Evolutionary conservation across 768 basidiomycete genomes (phyloP).

Genomic region (Phaffia tasmanica): DNA sequence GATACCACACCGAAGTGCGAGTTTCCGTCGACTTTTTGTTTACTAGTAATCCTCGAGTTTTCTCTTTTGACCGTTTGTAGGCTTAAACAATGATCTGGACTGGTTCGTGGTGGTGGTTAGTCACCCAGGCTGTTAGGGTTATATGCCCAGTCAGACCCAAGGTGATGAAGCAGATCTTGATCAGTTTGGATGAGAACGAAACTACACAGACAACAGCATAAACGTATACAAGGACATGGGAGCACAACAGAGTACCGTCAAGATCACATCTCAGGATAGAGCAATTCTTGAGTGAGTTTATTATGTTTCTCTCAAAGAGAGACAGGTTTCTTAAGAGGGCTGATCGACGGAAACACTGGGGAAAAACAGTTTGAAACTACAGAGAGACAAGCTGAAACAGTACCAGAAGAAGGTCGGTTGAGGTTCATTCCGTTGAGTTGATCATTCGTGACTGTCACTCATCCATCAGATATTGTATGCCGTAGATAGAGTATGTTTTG

Average conservation of each 20-base stretch:
- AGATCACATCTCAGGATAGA: constrained; percentile 83
- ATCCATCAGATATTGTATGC: not conserved
- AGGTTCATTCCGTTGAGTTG: not conserved
- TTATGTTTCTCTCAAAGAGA: not conserved
- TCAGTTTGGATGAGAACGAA: not conserved
- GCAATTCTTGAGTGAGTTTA: constrained; percentile 82
- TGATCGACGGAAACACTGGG: constrained; percentile 12
- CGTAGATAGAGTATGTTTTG: constrained; percentile 71
- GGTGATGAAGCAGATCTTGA: not conserved
- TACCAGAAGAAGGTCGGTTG: constrained; percentile 78
- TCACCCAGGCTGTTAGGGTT: not conserved
- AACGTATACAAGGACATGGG: constrained; percentile 30
- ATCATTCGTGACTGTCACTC: not conserved
- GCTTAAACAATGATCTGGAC: not conserved
- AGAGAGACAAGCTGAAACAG: constrained; percentile 87
- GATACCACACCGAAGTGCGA: no score
- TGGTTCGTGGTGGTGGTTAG: not conserved
- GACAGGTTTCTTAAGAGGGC: constrained; percentile 17
- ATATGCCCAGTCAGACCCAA: not conserved
- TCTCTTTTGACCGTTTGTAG: not conserved
- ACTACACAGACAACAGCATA: not conserved
- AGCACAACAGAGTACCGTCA: constrained; percentile 45
- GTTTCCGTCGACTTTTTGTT: no score
- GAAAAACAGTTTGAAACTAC: constrained; percentile 60
- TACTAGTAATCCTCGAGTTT: no score